Evolutionary conservation across 1,284 basidiomycete genomes (phyloP).

Genomic region (Ceratobasidium sp.): DNA sequence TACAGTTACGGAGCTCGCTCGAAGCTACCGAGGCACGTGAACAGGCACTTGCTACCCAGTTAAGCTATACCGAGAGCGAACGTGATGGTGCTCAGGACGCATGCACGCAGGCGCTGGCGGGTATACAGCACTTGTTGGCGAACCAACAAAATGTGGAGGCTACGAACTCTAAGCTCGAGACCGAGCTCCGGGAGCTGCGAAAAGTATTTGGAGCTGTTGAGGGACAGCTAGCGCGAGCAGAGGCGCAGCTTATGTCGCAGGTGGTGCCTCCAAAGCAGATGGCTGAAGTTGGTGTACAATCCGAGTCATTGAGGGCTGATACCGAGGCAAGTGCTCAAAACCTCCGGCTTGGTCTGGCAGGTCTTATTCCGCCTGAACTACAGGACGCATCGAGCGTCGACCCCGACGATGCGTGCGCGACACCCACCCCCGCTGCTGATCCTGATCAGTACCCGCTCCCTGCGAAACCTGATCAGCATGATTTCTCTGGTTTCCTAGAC

Average conservation of each 20-base stretch:
- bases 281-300: conserved; percentile 11
- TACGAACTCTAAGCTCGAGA: conserved; percentile 39
- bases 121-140: conserved; percentile 1
- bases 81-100: conserved; percentile 9
- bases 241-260: conserved; percentile 1
- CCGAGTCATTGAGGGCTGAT: neutral
- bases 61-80: conserved; percentile 11
- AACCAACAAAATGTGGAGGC: neutral
- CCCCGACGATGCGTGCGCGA: conserved; percentile 10
- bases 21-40: conserved; percentile 21
- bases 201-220: conserved; percentile 41
- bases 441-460: neutral
- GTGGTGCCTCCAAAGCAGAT: neutral
- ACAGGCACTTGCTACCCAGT: neutral
- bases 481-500: conserved; percentile 48
- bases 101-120: neutral
- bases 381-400: conserved; percentile 34
- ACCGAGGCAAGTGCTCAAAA: conserved; percentile 18
- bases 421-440: conserved; percentile 6
- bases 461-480: conserved; percentile 7
- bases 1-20: conserved; percentile 9
- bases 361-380: neutral
- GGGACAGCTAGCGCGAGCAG: conserved; percentile 37
- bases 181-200: conserved; percentile 45
- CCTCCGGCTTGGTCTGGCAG: neutral